Evolutionary conservation across 106 monocot genomes (phyloP).

Genomic region (Dendrobium officinale): DNA sequence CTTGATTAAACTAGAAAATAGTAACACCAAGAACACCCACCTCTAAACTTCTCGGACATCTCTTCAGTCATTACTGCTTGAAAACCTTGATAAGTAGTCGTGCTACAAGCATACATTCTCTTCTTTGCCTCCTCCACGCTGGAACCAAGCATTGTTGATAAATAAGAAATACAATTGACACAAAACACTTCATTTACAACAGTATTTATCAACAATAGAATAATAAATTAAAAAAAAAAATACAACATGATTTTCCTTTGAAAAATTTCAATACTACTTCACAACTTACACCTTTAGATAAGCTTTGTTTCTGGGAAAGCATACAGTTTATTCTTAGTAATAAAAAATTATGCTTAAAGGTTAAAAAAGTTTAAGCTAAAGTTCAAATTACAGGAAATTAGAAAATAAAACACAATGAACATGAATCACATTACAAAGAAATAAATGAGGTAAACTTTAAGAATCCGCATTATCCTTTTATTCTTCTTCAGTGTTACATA

Average conservation of each 20-base stretch:
- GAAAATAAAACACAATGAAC: too few relatives aligned
- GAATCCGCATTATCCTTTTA: too few relatives aligned
- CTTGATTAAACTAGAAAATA: not conserved
- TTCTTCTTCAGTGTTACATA: too few relatives aligned
- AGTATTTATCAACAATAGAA: not conserved
- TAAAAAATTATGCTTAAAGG: not conserved
- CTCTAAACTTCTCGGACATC: slow-evolving; percentile 84
- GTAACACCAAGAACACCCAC: slow-evolving; percentile 14
- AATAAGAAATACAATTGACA: not conserved
- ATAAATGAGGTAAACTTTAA: too few relatives aligned
- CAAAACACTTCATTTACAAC: not conserved
- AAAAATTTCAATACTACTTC: not conserved
- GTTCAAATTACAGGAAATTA: too few relatives aligned
- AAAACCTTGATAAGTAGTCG: slow-evolving; percentile 88
- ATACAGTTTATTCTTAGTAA: not conserved
- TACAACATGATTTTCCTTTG: not conserved
- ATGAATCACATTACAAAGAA: too few relatives aligned
- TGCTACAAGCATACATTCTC: slow-evolving; percentile 95
- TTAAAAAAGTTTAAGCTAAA: too few relatives aligned
- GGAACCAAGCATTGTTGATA: not conserved
- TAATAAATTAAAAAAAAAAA: not conserved
- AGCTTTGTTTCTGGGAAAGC: too few relatives aligned
- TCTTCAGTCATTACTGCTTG: slow-evolving; percentile 72
- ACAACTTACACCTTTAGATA: too few relatives aligned
- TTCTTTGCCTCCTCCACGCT: slow-evolving; percentile 95